Conservation (phyloP, 2,329 filamentous ascomycete genomes). For the Furcasterigmium sp. region DNA sequence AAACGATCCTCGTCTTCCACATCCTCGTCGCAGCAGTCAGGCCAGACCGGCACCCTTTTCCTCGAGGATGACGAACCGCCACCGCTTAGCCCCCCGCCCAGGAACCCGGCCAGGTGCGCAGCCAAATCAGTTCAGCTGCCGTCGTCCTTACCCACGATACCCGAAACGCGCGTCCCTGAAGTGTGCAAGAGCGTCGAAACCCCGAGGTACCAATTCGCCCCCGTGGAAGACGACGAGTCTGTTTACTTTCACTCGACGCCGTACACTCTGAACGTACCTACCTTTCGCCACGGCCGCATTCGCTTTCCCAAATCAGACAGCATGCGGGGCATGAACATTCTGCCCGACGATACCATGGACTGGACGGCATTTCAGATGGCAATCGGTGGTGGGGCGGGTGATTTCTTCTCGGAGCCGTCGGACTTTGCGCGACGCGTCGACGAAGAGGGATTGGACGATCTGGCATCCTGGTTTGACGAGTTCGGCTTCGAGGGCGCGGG, state of each 20-base stretch:
- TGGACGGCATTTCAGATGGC: constrained; percentile 64
- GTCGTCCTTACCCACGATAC: constrained; percentile 33
- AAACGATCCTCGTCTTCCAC: too few species aligned
- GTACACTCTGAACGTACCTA: constrained; percentile 42
- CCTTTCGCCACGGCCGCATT: constrained; percentile 51
- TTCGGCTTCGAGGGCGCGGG: constrained; percentile 42
- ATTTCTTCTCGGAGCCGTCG: constrained; percentile 39
- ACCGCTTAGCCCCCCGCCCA: constrained; percentile 24
- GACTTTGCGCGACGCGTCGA: constrained; percentile 32
- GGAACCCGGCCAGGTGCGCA: constrained; percentile 17
- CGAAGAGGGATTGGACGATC: constrained; percentile 41
- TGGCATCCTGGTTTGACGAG: constrained; percentile 45
- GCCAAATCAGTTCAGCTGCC: constrained; percentile 11
- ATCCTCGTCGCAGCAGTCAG: too few species aligned
- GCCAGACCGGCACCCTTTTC: too few species aligned
- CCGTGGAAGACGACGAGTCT: constrained; percentile 35
- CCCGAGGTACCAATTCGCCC: constrained; percentile 8
- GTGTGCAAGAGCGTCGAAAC: constrained; percentile 5
- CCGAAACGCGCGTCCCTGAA: constrained; percentile 24
- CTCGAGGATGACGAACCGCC: background rate
- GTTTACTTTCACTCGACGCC: constrained; percentile 43
- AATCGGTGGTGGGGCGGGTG: constrained; percentile 51
- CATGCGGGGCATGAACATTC: constrained; percentile 28
- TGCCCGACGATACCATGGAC: constrained; percentile 48
- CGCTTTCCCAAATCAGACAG: constrained; percentile 40